Evolutionary conservation across 2,329 filamentous ascomycete species (phyloP).

Genomic region (Colletotrichum sp.): DNA sequence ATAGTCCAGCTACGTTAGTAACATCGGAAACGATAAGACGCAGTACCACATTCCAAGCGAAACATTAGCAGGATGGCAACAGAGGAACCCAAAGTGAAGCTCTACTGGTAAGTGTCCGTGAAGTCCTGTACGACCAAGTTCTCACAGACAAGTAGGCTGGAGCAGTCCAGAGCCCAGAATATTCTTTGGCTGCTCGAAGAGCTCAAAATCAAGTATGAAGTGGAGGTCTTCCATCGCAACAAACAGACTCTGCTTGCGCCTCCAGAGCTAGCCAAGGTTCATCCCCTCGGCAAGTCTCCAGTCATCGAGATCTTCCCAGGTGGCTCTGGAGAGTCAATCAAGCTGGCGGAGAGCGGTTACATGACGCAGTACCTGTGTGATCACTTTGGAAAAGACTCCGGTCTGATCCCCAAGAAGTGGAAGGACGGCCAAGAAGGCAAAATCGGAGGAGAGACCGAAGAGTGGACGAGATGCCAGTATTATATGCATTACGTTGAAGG

Average conservation of each 20-base stretch:
- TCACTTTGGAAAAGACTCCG: slow-evolving; percentile 52
- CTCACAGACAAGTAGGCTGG: slow-evolving; percentile 65
- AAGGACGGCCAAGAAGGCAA: slow-evolving; percentile 62
- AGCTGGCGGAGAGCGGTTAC: slow-evolving; percentile 81
- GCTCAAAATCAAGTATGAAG: slow-evolving; percentile 77
- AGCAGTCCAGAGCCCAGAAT: slow-evolving; percentile 81
- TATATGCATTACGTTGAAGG: slow-evolving; percentile 88
- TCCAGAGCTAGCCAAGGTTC: slow-evolving; percentile 75
- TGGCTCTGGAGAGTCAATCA: slow-evolving; percentile 47
- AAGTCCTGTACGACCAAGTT: too few species aligned
- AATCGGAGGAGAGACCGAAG: slow-evolving; percentile 65
- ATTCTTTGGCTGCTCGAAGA: slow-evolving; percentile 88
- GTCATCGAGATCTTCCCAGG: slow-evolving; percentile 68
- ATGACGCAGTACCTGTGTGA: slow-evolving; percentile 86
- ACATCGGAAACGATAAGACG: neutral
- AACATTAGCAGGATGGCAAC: neutral
- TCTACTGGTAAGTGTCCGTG: slow-evolving; percentile 62
- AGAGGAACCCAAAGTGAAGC: slow-evolving; percentile 57
- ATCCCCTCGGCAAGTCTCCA: slow-evolving; percentile 88
- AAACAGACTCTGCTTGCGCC: slow-evolving; percentile 71
- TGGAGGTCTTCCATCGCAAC: slow-evolving; percentile 79
- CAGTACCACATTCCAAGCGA: neutral
- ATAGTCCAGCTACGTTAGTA: neutral
- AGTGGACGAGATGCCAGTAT: slow-evolving; percentile 66
- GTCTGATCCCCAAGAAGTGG: slow-evolving; percentile 58